Conservation (phyloP, 495 filamentous ascomycete genomes). For the Elaphomyces granulatus region DNA sequence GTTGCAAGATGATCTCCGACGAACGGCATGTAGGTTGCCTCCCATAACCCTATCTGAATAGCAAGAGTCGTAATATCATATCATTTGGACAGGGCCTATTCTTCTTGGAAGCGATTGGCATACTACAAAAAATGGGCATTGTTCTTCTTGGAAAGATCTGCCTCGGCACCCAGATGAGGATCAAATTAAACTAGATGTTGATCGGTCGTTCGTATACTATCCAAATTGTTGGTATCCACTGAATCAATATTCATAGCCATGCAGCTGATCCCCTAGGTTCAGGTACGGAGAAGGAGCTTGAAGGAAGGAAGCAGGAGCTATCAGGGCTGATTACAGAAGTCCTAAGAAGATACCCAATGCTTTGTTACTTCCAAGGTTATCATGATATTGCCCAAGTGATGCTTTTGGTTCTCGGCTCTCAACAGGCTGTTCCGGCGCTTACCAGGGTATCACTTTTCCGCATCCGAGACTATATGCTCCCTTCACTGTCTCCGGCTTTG, state of each 20-base stretch:
- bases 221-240: slow-evolving; percentile 47
- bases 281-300: slow-evolving; percentile 42
- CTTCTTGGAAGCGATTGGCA: slow-evolving; percentile 35
- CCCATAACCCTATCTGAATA: slow-evolving; percentile 2
- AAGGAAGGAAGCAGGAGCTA: slow-evolving; percentile 52
- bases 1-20: slow-evolving; percentile 64
- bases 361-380: slow-evolving; percentile 96
- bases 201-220: slow-evolving; percentile 96
- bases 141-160: slow-evolving; percentile 35
- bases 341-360: slow-evolving; percentile 65
- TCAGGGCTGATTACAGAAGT: slow-evolving; percentile 61
- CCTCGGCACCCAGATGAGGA: slow-evolving; percentile 67
- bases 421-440: slow-evolving; percentile 41
- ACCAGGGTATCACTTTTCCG: slow-evolving; percentile 70
- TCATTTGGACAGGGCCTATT: slow-evolving; percentile 49
- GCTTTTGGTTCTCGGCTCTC: slow-evolving; percentile 60
- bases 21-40: slow-evolving; percentile 61
- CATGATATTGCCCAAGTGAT: slow-evolving; percentile 98
- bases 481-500: slow-evolving; percentile 65
- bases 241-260: neutral
- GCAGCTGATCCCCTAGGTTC: slow-evolving; percentile 3
- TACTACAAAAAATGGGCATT: neutral
- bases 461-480: slow-evolving; percentile 96
- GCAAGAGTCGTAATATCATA: neutral
- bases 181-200: slow-evolving; percentile 81